Evolutionary conservation across 495 filamentous ascomycete genomes (phyloP).

Genomic region (Lasiosphaeria hispida): DNA sequence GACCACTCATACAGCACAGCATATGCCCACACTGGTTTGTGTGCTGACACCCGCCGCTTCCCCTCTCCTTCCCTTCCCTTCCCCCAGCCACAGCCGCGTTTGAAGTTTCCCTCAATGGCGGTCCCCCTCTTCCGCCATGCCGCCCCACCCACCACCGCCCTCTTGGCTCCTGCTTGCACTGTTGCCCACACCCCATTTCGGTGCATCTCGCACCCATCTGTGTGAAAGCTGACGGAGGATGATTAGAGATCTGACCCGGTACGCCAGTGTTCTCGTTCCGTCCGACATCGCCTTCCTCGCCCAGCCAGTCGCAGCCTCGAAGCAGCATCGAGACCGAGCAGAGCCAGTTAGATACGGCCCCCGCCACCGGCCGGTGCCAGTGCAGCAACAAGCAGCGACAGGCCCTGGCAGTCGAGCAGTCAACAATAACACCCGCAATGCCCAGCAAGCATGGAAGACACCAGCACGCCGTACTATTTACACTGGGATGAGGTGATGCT

Average conservation of each 20-base stretch:
- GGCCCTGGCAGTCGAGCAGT: too few species aligned
- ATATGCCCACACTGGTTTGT: background rate
- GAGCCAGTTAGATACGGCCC: background rate
- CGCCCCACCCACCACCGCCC: too few species aligned
- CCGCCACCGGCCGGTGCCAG: background rate
- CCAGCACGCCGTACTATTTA: too few species aligned
- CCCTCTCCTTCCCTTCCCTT: too few species aligned
- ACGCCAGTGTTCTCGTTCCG: background rate
- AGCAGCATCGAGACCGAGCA: background rate
- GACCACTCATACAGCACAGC: background rate
- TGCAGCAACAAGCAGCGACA: too few species aligned
- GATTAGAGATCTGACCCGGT: constrained; percentile 13
- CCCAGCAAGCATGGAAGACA: too few species aligned
- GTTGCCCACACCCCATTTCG: background rate
- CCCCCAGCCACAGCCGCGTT: constrained; percentile 12
- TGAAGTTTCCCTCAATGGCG: constrained; percentile 6
- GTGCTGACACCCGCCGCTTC: constrained; percentile 11
- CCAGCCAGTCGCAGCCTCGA: too few species aligned
- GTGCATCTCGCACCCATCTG: background rate
- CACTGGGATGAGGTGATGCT: too few species aligned
- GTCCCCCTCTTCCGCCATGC: too few species aligned
- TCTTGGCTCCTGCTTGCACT: too few species aligned
- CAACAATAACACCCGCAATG: too few species aligned
- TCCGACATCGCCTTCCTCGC: too few species aligned
- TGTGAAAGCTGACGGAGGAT: constrained; percentile 6